Conservation (phyloP, 1,284 basidiomycete genomes). For the Microbotryum scabiosae region DNA sequence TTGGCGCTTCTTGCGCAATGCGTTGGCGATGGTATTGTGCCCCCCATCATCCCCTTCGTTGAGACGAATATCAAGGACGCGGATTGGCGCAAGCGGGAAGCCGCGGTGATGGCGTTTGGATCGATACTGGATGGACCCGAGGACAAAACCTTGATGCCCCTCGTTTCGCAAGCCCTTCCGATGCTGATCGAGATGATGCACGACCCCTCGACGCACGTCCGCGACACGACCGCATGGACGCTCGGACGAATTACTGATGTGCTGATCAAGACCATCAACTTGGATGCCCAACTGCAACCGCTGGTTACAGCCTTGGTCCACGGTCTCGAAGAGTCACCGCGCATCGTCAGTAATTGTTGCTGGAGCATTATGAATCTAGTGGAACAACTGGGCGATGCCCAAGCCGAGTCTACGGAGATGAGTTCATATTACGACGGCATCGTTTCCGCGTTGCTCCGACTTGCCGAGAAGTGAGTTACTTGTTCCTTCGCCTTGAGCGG, state of each 20-base stretch:
- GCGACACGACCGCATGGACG: constrained; percentile 97
- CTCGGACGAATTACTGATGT: constrained; percentile 90
- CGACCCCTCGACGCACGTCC: constrained; percentile 76
- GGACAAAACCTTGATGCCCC: constrained; percentile 70
- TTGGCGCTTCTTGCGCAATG: constrained; percentile 80
- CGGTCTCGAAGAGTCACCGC: constrained; percentile 65
- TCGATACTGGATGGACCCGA: constrained; percentile 96
- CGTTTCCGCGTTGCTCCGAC: constrained; percentile 66
- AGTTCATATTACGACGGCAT: constrained; percentile 86
- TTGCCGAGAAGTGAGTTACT: constrained; percentile 65
- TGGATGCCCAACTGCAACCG: constrained; percentile 76
- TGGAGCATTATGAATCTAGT: constrained; percentile 95
- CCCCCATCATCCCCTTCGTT: constrained; percentile 92
- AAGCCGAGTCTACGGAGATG: constrained; percentile 53
- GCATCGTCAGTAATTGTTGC: constrained; percentile 89
- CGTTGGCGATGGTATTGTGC: constrained; percentile 83
- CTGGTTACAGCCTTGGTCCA: constrained; percentile 74
- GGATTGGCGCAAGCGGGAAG: constrained; percentile 94
- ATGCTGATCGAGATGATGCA: constrained; percentile 93
- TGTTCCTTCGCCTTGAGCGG: not conserved
- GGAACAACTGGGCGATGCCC: constrained; percentile 57
- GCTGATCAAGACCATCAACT: constrained; percentile 76
- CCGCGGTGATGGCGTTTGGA: constrained; percentile 96
- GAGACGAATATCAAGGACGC: constrained; percentile 82
- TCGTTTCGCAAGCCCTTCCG: constrained; percentile 89